Percentiles rank a stretch among this genome's conserved stretches.
Conservation (phyloP, 306 rosid species). For the Dalbergia cochinchinensis region DNA sequence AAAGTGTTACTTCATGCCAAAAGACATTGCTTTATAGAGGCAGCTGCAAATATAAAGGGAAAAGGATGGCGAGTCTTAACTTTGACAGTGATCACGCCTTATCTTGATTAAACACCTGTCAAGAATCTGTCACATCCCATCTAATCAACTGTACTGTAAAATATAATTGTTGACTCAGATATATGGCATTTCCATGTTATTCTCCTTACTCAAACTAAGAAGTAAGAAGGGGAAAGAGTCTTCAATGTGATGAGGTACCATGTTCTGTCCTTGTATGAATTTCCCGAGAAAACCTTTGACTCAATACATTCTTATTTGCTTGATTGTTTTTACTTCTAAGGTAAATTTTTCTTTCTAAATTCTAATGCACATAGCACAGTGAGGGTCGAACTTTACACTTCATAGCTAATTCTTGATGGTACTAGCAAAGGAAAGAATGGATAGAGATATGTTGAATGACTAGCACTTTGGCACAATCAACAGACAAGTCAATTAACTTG, state of each 20-base stretch:
- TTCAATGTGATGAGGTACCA: conserved; percentile 8
- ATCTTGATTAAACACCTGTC: conserved; percentile 19
- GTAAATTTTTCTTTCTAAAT: background rate
- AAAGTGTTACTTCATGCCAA: background rate
- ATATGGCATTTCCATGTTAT: background rate
- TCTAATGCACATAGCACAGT: background rate
- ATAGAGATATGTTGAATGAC: background rate
- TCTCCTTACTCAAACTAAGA: background rate
- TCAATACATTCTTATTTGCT: background rate
- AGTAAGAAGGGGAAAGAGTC: background rate
- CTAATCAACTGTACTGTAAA: conserved; percentile 7
- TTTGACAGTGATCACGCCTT: conserved; percentile 13
- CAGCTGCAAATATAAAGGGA: conserved; percentile 22
- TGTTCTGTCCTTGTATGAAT: background rate
- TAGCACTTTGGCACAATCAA: background rate
- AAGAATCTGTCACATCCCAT: conserved; percentile 1
- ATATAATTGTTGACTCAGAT: background rate
- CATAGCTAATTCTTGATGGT: too few species aligned
- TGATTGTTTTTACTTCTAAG: background rate
- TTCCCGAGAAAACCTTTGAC: background rate
- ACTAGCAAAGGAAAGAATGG: background rate
- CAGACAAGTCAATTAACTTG: background rate
- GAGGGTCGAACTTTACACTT: too few species aligned
- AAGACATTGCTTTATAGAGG: conserved; percentile 8
- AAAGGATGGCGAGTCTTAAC: conserved; percentile 7